These are phyloP conservation scores for Pelargonium myrrhifolium DNA, from an alignment of 441 rosid genomes.

Conservation along the genomic window DNA sequence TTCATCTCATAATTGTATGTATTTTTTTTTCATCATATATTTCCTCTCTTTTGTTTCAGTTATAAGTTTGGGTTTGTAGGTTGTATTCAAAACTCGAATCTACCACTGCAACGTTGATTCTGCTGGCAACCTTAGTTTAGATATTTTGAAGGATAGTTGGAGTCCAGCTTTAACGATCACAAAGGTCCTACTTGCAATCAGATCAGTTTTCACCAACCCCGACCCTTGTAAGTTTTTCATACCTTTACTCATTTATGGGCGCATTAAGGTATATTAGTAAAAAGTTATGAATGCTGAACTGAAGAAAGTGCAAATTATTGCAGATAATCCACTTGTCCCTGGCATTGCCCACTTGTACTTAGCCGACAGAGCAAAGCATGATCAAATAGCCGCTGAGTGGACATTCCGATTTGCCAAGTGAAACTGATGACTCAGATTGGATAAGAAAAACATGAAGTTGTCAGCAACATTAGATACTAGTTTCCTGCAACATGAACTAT, in stretches of 20 bases:
- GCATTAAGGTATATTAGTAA: not conserved
- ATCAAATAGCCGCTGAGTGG: slow-evolving; percentile 76
- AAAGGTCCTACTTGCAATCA: slow-evolving; percentile 65
- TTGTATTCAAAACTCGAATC: slow-evolving; percentile 72
- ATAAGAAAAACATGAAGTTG: not conserved
- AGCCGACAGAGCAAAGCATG: slow-evolving; percentile 65
- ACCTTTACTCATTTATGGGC: not conserved
- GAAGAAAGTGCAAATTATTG: slow-evolving; percentile 3
- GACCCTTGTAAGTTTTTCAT: slow-evolving; percentile 48
- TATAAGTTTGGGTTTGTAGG: slow-evolving; percentile 35
- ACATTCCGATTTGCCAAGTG: slow-evolving; percentile 73
- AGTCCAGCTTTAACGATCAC: slow-evolving; percentile 83
- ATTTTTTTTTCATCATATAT: too few relatives aligned
- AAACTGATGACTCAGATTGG: slow-evolving; percentile 15
- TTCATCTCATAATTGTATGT: too few relatives aligned
- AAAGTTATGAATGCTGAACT: not conserved
- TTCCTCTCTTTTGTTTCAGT: slow-evolving; percentile 9
- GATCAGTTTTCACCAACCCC: slow-evolving; percentile 70
- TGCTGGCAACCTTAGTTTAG: slow-evolving; percentile 57
- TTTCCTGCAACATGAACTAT: not conserved
- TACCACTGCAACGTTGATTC: slow-evolving; percentile 86
- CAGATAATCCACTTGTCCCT: slow-evolving; percentile 60
- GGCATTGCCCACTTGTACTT: slow-evolving; percentile 62
- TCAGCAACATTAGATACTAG: not conserved
- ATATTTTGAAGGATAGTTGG: slow-evolving; percentile 75